Conservation (phyloP, 805 yeast species). For the Candida maltosa region DNA sequence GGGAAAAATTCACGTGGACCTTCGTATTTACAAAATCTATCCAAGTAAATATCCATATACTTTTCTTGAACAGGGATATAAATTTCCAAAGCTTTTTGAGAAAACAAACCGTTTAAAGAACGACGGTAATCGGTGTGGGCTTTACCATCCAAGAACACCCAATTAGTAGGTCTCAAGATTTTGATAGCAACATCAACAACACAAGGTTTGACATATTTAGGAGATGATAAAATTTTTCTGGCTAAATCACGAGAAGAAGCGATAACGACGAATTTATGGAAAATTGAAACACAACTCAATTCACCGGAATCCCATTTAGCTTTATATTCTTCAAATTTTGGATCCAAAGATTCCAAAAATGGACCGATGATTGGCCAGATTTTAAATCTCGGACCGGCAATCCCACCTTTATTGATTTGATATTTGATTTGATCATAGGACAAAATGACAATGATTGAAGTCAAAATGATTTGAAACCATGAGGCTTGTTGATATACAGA, state of each 20-base stretch:
- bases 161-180: constrained; percentile 89
- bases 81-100: constrained; percentile 74
- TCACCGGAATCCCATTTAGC: constrained; percentile 96
- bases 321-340: constrained; percentile 89
- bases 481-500: constrained; percentile 34
- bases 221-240: constrained; percentile 80
- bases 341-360: constrained; percentile 88
- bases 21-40: constrained; percentile 58
- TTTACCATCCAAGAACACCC: constrained; percentile 97
- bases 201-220: constrained; percentile 91
- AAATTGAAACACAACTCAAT: constrained; percentile 92
- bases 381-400: constrained; percentile 87
- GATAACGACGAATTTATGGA: constrained; percentile 95
- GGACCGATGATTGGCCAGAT: constrained; percentile 97
- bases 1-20: constrained; percentile 81
- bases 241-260: constrained; percentile 87
- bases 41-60: constrained; percentile 79
- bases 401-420: constrained; percentile 75
- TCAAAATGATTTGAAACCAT: constrained; percentile 52
- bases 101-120: constrained; percentile 85
- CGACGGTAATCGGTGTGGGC: constrained; percentile 91
- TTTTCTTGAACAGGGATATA: constrained; percentile 84
- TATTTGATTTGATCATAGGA: constrained; percentile 78
- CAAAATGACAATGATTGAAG: constrained; percentile 46
- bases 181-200: constrained; percentile 96